Conservation (phyloP, 495 filamentous ascomycete genomes). For the Penicillium goetzii region DNA sequence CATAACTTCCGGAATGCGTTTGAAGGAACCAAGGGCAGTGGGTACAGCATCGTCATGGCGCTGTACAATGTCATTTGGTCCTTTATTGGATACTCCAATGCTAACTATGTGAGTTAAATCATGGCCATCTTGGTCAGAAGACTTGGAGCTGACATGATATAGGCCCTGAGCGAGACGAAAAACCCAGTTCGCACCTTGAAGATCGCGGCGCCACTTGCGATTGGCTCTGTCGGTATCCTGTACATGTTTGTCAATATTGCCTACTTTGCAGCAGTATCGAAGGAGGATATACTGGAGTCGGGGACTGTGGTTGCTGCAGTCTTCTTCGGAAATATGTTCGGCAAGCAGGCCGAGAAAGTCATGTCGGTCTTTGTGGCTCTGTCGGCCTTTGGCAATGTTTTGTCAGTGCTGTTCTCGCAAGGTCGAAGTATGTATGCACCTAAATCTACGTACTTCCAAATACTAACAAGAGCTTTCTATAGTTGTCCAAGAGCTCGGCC, state of each 20-base stretch:
- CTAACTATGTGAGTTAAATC: constrained; percentile 50
- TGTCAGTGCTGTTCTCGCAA: constrained; percentile 71
- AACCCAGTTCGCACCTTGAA: constrained; percentile 66
- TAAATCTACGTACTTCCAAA: not conserved
- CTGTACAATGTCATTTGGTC: constrained; percentile 70
- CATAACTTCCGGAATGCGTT: constrained; percentile 71
- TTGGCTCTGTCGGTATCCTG: constrained; percentile 61
- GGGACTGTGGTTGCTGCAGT: constrained; percentile 64
- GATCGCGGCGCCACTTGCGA: constrained; percentile 65
- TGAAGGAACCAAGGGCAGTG: constrained; percentile 58
- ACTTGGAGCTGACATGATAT: not conserved
- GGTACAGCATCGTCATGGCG: constrained; percentile 65
- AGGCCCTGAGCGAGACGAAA: constrained; percentile 62
- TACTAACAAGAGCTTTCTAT: constrained; percentile 6
- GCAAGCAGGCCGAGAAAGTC: constrained; percentile 57
- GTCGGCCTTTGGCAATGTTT: constrained; percentile 73
- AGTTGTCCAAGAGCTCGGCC: constrained; percentile 67
- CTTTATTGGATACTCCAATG: constrained; percentile 68
- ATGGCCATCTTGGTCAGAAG: not conserved
- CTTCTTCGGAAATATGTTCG: constrained; percentile 72
- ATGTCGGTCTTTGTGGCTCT: constrained; percentile 73
- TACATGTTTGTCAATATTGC: constrained; percentile 75
- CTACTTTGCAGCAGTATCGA: constrained; percentile 71
- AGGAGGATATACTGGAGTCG: constrained; percentile 61
- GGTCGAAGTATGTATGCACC: constrained; percentile 49